Base-by-base conservation (phyloP, 805 yeast genomes). In the Nakazawaea peltata region DNA sequence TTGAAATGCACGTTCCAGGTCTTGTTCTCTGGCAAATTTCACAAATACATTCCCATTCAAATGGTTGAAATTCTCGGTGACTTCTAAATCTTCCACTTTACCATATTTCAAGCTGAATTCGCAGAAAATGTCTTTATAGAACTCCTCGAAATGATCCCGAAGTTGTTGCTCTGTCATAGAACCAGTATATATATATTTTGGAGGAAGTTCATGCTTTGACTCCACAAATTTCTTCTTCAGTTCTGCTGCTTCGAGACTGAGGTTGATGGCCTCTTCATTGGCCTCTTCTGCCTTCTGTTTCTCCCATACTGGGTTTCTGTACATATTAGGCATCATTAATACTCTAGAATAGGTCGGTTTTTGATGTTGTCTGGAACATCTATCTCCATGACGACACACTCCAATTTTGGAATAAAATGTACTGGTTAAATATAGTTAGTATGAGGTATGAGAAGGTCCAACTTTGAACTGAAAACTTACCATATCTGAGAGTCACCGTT, bases 361-460 rank as follows among this genome's bases (percentile, higher is more conserved):
- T 15, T 70, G 63, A 54, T 87, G 88, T 38, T 68, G 69, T 47
- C 90, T 65, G 7, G 86, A 77, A 49, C 97, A 88, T 47, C 79
- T 80, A 40, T 79, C 87, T 1, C 96, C 96, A 54, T 88, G 96
- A 41, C 96, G 67, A 49, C 97, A 88, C 0, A 95, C 94, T 1
- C 97, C 97, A 21, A 86, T 83, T 52, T 81, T 84, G 42, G 69
- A 65, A 51, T 77, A 86, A 51, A 87, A 87, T 2, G 48, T 34
- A 36, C 59, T 41, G 21, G 21, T n/a, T n/a, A n/a, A n/a, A 21
- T 21, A 7, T 21, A 21, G 23, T 21, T 21, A 21, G 23, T 21
- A 21, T 10, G 10, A 21, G 24, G 11, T 22, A 8, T 8, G 10
- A 22, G 11, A 22, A 22, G 11, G 11, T 11, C n/a, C n/a, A n/a